Percentiles rank a stretch among this genome's conserved stretches.
Evolutionary conservation across 768 basidiomycete species (phyloP).

Genomic region (Trametopsis cervina): DNA sequence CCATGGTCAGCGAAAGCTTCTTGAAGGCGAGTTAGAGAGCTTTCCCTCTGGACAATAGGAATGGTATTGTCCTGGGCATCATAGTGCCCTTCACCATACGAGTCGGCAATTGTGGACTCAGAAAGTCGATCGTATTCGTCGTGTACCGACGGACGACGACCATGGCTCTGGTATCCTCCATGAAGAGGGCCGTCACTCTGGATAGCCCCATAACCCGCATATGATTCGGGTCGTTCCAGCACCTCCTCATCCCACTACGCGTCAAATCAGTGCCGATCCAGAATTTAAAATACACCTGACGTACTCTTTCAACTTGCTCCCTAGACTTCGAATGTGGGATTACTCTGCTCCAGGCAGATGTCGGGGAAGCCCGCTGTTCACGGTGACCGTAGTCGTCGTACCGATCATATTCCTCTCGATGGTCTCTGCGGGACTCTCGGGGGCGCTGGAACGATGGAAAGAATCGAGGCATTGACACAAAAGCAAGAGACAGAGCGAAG

Average conservation of each 20-base stretch:
- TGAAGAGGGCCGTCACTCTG: not conserved
- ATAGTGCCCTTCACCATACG: conserved; percentile 2
- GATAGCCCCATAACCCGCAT: conserved; percentile 4
- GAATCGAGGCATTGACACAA: conserved; percentile 19
- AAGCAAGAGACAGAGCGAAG: not conserved
- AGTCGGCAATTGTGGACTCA: conserved; percentile 5
- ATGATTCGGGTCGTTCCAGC: conserved; percentile 12
- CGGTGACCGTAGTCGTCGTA: conserved; percentile 13
- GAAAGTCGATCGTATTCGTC: conserved; percentile 1
- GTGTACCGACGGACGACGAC: conserved; percentile 1
- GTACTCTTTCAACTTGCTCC: conserved; percentile 1
- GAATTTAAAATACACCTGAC: not conserved
- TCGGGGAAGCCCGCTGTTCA: conserved; percentile 4
- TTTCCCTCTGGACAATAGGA: conserved; percentile 23
- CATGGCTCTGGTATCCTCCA: not conserved
- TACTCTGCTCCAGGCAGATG: conserved; percentile 20
- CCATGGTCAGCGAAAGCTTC: conserved; percentile 22
- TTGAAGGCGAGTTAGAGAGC: conserved; percentile 20
- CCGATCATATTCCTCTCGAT: conserved; percentile 15
- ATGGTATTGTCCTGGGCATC: conserved; percentile 13
- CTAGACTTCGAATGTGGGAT: conserved; percentile 13
- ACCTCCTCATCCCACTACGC: conserved; percentile 13
- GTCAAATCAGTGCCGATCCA: not conserved
- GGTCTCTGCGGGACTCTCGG: conserved; percentile 6
- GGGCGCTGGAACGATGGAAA: conserved; percentile 21